A percentile compares a stretch with the other conserved stretches of the same genome.
Evolutionary conservation across 192 early-diverging fungal genomes (phyloP).

Genomic region (Paraglomus occultum): DNA sequence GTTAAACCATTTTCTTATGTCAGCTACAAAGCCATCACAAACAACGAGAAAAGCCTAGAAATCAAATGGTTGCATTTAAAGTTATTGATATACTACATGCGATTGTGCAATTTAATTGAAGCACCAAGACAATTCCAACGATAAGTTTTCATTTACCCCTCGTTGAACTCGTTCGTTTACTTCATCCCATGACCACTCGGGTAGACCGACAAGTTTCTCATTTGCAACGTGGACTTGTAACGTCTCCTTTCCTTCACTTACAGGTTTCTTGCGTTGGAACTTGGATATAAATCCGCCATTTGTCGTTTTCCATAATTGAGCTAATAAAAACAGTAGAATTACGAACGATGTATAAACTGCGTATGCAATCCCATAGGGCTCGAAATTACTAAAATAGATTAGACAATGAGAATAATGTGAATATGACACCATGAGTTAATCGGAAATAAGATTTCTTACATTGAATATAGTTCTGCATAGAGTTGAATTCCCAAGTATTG

Average conservation of each 20-base stretch:
- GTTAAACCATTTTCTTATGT: constrained; percentile 22
- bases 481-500: constrained; percentile 9
- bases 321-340: background rate
- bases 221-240: background rate
- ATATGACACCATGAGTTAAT: no score
- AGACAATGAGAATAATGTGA: no score
- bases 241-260: background rate
- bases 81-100: background rate
- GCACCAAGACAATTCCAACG: background rate
- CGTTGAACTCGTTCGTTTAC: constrained; percentile 20
- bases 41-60: constrained; percentile 10
- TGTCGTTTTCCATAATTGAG: background rate
- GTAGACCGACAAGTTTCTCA: background rate
- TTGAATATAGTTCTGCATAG: background rate
- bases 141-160: constrained; percentile 14
- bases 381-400: background rate
- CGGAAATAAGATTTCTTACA: no score
- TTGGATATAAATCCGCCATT: background rate
- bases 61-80: no score
- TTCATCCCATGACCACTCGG: constrained; percentile 17
- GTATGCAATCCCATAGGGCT: background rate
- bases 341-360: background rate
- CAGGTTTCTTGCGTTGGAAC: no score
- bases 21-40: constrained; percentile 19
- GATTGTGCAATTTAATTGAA: background rate